Evolutionary conservation across 106 monocot species (phyloP), one percentile per base, ranked within the genome.

Genomic region (Cymbidium sinense): DNA sequence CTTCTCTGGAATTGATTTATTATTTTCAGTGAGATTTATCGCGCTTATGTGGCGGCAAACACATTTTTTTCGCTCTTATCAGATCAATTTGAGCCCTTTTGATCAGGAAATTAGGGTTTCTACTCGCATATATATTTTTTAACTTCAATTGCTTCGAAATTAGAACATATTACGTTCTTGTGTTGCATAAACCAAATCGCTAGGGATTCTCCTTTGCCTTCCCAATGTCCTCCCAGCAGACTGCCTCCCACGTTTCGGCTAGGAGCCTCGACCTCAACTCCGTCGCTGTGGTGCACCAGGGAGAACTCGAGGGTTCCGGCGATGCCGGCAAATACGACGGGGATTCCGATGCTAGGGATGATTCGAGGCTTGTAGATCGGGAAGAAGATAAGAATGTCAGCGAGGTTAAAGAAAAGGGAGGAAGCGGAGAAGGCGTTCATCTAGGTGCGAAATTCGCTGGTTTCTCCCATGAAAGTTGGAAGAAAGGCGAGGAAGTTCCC

Each of bases 251-350:
- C 19, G 29, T 17, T 15, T 11, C 76, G 28, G 5, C 76, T 47
- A 31, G 33, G 33, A 15, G 76, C 34, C 76, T 76, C 33, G 76
- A 76, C n/a, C 76, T 76, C 34, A 76, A 76, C 34, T 76, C 55
- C 34, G 51, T 15, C 54, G 76, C 52, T 34, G 10, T 23, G 7
- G 76, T 47, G 12, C 54, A 54, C 31, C 41, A 76, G 20, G 11
- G 19, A 17, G 54, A 76, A 31, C 34, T 21, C 54, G 54, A 33
- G 10, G 20, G 12, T 34, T 28, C 55, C n/a, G 52, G 55, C 15
- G 54, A 19, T 33, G 55, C 19, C 21, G 2, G 21, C 20, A 25
- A 7, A 34, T 55, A 9, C 21, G 25, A n/a, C 3, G 33, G 33
- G n/a, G 55, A 47, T 47, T 18, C 18, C 18, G 5, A 30, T 27